Evolutionary conservation across 1,139 yeast species (phyloP).

Genomic region (Scheffersomyces quercinus): DNA sequence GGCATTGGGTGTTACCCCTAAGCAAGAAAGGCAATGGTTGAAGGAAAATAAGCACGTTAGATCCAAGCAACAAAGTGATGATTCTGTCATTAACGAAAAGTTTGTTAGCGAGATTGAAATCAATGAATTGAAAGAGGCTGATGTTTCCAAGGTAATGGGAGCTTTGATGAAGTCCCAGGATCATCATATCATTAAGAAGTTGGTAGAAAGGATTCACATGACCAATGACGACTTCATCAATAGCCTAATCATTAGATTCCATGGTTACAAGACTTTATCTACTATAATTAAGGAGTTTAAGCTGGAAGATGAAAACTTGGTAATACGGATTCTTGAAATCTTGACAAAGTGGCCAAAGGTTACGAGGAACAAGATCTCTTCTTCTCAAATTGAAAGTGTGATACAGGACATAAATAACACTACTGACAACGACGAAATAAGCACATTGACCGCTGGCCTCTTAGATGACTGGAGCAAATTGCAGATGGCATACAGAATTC

Average conservation of each 20-base stretch:
- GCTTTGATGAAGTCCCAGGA: conserved; percentile 80
- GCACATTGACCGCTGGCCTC: conserved; percentile 42
- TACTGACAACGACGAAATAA: conserved; percentile 34
- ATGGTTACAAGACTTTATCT: conserved; percentile 83
- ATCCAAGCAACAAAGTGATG: conserved; percentile 53
- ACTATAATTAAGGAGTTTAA: conserved; percentile 46
- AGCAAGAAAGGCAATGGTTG: conserved; percentile 63
- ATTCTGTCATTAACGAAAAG: conserved; percentile 59
- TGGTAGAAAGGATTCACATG: conserved; percentile 64
- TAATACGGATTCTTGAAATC: conserved; percentile 53
- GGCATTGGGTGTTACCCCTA: conserved; percentile 76
- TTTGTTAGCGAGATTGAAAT: conserved; percentile 64
- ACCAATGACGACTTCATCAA: conserved; percentile 60
- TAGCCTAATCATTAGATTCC: conserved; percentile 67
- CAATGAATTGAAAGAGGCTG: conserved; percentile 51
- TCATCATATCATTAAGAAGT: conserved; percentile 59
- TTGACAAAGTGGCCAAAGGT: conserved; percentile 76
- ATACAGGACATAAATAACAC: conserved; percentile 46
- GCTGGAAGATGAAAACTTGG: conserved; percentile 36
- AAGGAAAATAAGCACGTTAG: conserved; percentile 54
- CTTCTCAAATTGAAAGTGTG: conserved; percentile 71
- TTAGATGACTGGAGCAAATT: conserved; percentile 71
- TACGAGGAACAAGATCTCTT: conserved; percentile 78
- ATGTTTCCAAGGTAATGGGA: conserved; percentile 79
- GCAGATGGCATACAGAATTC: conserved; percentile 83